Base-by-base conservation (phyloP, 2,329 filamentous ascomycete species). In the Dothiorella sarmentorum region DNA sequence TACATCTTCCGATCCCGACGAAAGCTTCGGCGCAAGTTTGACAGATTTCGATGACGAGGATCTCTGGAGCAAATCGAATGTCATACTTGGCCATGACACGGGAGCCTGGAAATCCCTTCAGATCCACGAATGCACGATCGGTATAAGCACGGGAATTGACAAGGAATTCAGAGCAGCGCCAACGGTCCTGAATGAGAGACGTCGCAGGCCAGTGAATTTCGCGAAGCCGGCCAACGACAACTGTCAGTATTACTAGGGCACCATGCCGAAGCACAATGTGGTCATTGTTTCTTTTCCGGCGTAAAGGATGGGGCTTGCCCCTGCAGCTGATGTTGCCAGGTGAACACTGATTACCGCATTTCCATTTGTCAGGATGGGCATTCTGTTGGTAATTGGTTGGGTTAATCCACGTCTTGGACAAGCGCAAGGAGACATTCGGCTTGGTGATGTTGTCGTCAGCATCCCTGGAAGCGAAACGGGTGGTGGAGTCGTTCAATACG, bases 401-500 rank as follows among this genome's bases (percentile, higher is more conserved):
- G 52, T 33, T 65, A 67, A 43, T 33, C 20, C 24, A 69, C 71
- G 45, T 65, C 3, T 60, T 69, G 2, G 67, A 69, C 15, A 62
- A 51, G 17, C 66, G 22, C 51, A 56, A 4, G 69, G 72, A 43
- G 68, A 69, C 44, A 64, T 73, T 26, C 67, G 71, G 7, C 61
- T 74, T 18, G 67, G 44, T 1, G 55, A 64, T 11, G 44, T 65
- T 17, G 67, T 70, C 0, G 66, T 73, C 4, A 66, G 67, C 37
- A 11, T n/a, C 61, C 62, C 13, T 11, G 27, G 27, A 11, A 49
- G 59, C 7, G 56, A 61, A 33, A 52, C 31, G 0, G 29, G 61
- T 1, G 63, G 63, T 3, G 66, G 66, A 1, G 66, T 73, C 0
- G 31, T 71, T 3, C 69, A 72, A n/a, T 71, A 70, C 35, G 63